phyloP scores from a whole-genome alignment of 257 asterid species.

The Lycium barbarum region DNA sequence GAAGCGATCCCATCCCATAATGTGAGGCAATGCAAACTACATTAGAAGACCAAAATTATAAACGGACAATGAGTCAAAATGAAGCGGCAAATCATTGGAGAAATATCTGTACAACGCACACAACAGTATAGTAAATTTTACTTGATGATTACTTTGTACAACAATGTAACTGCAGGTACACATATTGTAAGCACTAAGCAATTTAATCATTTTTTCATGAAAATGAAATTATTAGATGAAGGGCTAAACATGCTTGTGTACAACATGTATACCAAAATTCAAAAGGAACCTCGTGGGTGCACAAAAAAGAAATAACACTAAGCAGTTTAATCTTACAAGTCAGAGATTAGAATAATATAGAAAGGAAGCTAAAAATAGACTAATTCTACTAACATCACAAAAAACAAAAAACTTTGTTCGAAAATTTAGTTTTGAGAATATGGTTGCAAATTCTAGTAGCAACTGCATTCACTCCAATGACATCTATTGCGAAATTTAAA shows the following conservation, averaged over 20 bases:
- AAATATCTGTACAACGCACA: neutral
- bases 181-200: conserved; percentile 11
- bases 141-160: neutral
- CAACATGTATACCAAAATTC: neutral
- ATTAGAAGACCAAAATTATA: conserved; percentile 17
- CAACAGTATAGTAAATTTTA: neutral
- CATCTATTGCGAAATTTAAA: neutral
- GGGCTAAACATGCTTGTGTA: neutral
- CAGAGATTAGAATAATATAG: neutral
- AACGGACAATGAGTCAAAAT: neutral
- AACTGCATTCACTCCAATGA: conserved; percentile 2
- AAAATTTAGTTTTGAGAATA: neutral
- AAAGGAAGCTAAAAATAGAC: neutral
- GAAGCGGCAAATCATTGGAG: neutral
- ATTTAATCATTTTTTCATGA: neutral
- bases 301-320: neutral
- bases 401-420: neutral
- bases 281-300: neutral
- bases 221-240: neutral
- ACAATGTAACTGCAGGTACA: neutral
- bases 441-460: neutral
- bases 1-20: conserved; percentile 86
- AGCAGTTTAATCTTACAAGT: neutral
- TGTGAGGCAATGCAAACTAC: conserved; percentile 97
- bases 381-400: neutral